phyloP scores from a whole-genome alignment of 2,329 filamentous ascomycete species.

The Aspergillus sp. region DNA sequence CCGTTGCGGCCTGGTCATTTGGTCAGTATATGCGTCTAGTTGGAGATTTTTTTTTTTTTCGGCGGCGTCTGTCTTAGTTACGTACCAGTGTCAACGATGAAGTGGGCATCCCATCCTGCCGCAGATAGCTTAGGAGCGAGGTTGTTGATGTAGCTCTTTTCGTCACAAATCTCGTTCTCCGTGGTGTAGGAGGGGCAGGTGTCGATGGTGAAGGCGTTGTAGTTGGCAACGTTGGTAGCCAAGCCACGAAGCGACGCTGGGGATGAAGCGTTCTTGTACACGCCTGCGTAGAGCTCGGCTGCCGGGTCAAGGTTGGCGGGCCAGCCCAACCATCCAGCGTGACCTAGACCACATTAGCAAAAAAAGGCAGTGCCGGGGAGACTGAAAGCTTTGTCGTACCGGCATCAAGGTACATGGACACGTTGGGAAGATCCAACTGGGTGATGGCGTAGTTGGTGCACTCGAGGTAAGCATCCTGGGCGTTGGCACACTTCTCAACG shows the following conservation, averaged over 20 bases:
- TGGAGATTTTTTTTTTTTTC: no score
- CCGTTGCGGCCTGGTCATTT: slow-evolving; percentile 55
- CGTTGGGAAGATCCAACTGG: slow-evolving; percentile 60
- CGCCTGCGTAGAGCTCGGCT: slow-evolving; percentile 47
- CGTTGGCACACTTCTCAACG: slow-evolving; percentile 55
- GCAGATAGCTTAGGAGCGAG: slow-evolving; percentile 50
- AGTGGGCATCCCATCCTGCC: slow-evolving; percentile 54
- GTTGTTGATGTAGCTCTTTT: slow-evolving; percentile 53
- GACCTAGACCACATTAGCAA: slow-evolving; percentile 30
- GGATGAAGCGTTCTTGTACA: slow-evolving; percentile 49
- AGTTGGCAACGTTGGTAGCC: slow-evolving; percentile 60
- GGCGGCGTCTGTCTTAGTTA: background rate
- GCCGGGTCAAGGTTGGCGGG: slow-evolving; percentile 57
- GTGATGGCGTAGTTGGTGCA: slow-evolving; percentile 57
- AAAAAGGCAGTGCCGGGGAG: background rate
- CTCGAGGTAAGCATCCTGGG: slow-evolving; percentile 55
- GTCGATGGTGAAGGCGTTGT: slow-evolving; percentile 54
- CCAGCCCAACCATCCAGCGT: slow-evolving; percentile 67
- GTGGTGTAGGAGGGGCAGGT: slow-evolving; percentile 47
- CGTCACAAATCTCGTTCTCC: slow-evolving; percentile 53
- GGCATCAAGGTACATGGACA: slow-evolving; percentile 64
- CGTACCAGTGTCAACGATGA: slow-evolving; percentile 55
- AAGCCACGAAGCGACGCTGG: slow-evolving; percentile 53
- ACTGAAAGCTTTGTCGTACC: slow-evolving; percentile 31
- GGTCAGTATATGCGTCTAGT: background rate